Conservation (phyloP, 2,329 filamentous ascomycete species). For the Leptoxyphium fumago region DNA sequence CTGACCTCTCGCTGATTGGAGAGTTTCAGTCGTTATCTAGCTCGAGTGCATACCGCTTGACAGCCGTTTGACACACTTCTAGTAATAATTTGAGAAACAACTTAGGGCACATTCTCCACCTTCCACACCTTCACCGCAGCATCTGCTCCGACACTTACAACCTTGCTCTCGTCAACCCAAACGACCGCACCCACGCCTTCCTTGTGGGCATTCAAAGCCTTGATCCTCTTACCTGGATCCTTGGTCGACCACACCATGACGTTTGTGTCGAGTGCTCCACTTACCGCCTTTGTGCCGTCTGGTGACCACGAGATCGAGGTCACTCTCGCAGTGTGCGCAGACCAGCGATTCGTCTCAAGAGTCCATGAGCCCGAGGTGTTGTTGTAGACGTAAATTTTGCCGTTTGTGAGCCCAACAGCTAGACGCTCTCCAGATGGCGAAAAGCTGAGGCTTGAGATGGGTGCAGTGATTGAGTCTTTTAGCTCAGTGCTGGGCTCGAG, state of each 20-base stretch:
- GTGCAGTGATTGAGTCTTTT: slow-evolving; percentile 48
- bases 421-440: slow-evolving; percentile 62
- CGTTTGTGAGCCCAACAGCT: slow-evolving; percentile 67
- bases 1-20: too few species aligned
- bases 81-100: too few species aligned
- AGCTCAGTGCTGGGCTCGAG: slow-evolving; percentile 41
- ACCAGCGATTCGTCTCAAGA: slow-evolving; percentile 68
- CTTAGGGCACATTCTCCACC: slow-evolving; percentile 36
- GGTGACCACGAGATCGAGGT: slow-evolving; percentile 64
- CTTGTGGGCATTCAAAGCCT: slow-evolving; percentile 81
- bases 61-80: too few species aligned
- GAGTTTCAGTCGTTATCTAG: too few species aligned
- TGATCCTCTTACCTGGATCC: slow-evolving; percentile 71
- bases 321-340: slow-evolving; percentile 53
- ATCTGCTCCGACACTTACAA: slow-evolving; percentile 74
- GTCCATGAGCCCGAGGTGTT: slow-evolving; percentile 34
- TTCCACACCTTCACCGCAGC: slow-evolving; percentile 84
- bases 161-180: slow-evolving; percentile 55
- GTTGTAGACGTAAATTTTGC: slow-evolving; percentile 76
- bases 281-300: slow-evolving; percentile 62
- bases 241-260: slow-evolving; percentile 80
- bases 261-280: slow-evolving; percentile 79
- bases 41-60: too few species aligned
- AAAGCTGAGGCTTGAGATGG: slow-evolving; percentile 70
- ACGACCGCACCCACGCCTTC: slow-evolving; percentile 81